These are phyloP conservation scores for Kodamaea fungicola DNA, from an alignment of 1,139 yeast genomes.

Conservation along the genomic window DNA sequence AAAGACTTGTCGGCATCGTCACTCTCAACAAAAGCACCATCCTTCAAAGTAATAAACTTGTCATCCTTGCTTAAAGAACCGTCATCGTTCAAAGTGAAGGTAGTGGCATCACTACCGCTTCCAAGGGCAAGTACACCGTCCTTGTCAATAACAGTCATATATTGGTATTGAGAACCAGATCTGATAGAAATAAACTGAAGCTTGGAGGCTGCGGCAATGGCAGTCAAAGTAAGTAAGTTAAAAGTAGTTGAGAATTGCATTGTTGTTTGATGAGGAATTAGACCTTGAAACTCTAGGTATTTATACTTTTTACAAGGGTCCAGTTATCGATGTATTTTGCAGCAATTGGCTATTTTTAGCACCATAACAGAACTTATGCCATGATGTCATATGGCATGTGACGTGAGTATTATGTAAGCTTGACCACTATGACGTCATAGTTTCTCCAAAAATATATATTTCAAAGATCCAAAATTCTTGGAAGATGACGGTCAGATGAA, in stretches of 20 bases:
- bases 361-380: too few species aligned
- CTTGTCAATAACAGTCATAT: conserved; percentile 9
- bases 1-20: conserved; percentile 17
- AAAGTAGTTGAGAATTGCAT: conserved; percentile 15
- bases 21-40: conserved; percentile 12
- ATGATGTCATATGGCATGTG: too few species aligned
- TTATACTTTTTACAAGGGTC: too few species aligned
- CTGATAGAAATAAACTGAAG: conserved; percentile 17
- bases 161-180: conserved; percentile 24
- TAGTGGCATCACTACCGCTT: conserved; percentile 12
- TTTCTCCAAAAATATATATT: too few species aligned
- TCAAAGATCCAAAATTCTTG: too few species aligned
- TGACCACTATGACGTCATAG: too few species aligned
- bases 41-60: conserved; percentile 12
- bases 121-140: conserved; percentile 16
- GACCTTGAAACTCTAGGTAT: too few species aligned
- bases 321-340: too few species aligned
- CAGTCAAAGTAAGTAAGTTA: conserved; percentile 17
- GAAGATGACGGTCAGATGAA: too few species aligned
- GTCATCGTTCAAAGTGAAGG: conserved; percentile 17
- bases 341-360: too few species aligned
- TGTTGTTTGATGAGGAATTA: too few species aligned
- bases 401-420: too few species aligned
- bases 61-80: conserved; percentile 18
- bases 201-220: conserved; percentile 23